Base-by-base conservation (phyloP, 768 basidiomycete genomes). In the Chalciporus piperatus region DNA sequence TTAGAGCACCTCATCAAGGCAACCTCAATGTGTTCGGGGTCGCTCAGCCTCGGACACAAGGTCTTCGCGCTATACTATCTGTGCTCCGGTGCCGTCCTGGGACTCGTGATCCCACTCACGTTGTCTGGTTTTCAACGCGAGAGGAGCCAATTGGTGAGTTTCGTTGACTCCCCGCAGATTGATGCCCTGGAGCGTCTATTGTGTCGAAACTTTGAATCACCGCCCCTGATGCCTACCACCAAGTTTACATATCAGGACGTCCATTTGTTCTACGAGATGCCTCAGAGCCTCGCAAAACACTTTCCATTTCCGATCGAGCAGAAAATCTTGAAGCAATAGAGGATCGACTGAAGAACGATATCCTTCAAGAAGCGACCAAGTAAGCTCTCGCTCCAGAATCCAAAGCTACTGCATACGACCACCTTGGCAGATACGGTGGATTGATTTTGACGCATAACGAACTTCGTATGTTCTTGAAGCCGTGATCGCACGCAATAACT, bases 241-340 rank as follows among this genome's bases (percentile, higher is more conserved):
- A 72, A 86, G 84, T 92, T 39, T 92, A 92, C 64, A 91, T 94
- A 52, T 91, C 90, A 40, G 92, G 89, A 3, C 83, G 92, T 41
- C 93, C 97, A 0, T 98, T 96, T 65, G 94, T 98, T 4, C 74
- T 98, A 23, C 80, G 95, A 38, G 93, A 98, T 66, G 84, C 89
- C 2, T 78, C 91, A 10, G 84, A 90, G 54, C 94, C 94, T 4
- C 80, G 88, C 48, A 80, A 81, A 39, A 89, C 87, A 0, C 75
- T 97, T 46, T 74, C 83, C 12, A 69, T 98, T 30, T 94, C 93
- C 20, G 92, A 96, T 70, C 80, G 97, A n/a, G 89, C 93, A 2
- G 89, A 93, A 69, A 97, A 95, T 63, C 76, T 98, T 10, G 97
- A 98, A 65, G 93, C 85, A 0, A 96, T 98, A 50, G 97, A 95